These are phyloP conservation scores for Cymbidium sinense DNA, from an alignment of 106 monocot species.

Conservation along the genomic window DNA sequence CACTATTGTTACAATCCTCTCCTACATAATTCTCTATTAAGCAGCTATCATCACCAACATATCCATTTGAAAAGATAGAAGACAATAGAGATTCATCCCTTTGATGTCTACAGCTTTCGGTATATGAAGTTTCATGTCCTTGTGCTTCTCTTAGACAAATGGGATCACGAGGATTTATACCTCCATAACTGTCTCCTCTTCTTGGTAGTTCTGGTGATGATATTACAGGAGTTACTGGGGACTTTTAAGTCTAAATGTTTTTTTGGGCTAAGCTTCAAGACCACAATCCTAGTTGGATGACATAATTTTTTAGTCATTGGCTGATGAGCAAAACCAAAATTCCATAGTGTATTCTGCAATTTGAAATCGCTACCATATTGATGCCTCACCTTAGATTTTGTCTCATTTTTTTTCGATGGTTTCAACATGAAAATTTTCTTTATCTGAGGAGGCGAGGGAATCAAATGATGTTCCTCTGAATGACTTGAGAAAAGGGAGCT, in stretches of 20 bases:
- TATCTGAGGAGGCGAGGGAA: slow-evolving; percentile 20
- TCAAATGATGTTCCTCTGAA: neutral
- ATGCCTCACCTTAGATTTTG: neutral
- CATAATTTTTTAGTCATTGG: too few species aligned
- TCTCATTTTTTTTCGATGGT: slow-evolving; percentile 42
- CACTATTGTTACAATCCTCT: slow-evolving; percentile 24
- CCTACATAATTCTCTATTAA: too few species aligned
- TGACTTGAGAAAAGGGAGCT: slow-evolving; percentile 21
- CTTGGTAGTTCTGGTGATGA: slow-evolving; percentile 5
- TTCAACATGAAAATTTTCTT: slow-evolving; percentile 53
- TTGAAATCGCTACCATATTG: too few species aligned
- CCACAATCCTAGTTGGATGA: neutral
- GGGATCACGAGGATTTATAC: too few species aligned
- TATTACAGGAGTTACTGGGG: neutral
- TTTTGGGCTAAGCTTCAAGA: slow-evolving; percentile 55
- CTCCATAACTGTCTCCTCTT: slow-evolving; percentile 9
- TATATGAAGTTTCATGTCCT: too few species aligned
- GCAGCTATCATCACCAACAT: too few species aligned
- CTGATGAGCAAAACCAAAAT: too few species aligned
- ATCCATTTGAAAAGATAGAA: too few species aligned
- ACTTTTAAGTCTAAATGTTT: slow-evolving; percentile 18
- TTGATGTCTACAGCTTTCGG: too few species aligned
- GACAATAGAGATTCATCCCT: too few species aligned
- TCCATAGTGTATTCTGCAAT: too few species aligned
- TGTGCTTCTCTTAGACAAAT: too few species aligned